Evolutionary conservation across 192 early-diverging fungal species (phyloP), one percentile per base, ranked within the genome.

Genomic region (Entophlyctis helioformis): DNA sequence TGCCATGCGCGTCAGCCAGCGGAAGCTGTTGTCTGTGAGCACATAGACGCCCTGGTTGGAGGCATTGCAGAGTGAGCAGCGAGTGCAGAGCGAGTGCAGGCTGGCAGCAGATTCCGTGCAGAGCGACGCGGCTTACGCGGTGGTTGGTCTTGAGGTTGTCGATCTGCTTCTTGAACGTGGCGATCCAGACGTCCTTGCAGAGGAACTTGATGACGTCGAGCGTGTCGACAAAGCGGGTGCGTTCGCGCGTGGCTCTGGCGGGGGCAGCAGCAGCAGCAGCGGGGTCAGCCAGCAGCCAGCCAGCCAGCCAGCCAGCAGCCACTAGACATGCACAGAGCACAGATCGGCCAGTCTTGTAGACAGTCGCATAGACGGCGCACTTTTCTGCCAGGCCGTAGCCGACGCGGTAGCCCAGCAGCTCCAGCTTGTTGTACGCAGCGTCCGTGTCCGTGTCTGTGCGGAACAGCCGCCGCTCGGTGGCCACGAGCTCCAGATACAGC

Each of bases 111-210:
- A 5, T 3, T 25, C 1, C 45, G 2, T 25, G 12, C 16, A 5
- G 8, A 21, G 9, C 29, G 18, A 28, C 45, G 29, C 19, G 10
- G 42, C 67, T 43, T 53, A 89, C 86, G 28, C 89, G 65, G 51
- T 97, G 96, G 63, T 99, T 99, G 9, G 96, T 97, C 61, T 99
- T 99, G 10, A 99, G 68, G 51, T 97, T 96, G 54, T 99, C 96
- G 29, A 99, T 81, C 57, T 99, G 92, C 46, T 97, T 91, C 58
- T 91, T 89, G 57, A 97, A 99, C 36, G 93, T 60, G 26, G 83
- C 64, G 39, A 83, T 82, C 96, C 96, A 99, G 20, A 94, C 72
- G 41, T 99, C 96, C 59, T 96, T 96, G 71, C 96, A 99, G 9
- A 99, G 80, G 72, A 95, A 99, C 60, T 99, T 99, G 41, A 99